phyloP scores from a whole-genome alignment of 768 basidiomycete genomes.

The Amanita pseudoporphyria region DNA sequence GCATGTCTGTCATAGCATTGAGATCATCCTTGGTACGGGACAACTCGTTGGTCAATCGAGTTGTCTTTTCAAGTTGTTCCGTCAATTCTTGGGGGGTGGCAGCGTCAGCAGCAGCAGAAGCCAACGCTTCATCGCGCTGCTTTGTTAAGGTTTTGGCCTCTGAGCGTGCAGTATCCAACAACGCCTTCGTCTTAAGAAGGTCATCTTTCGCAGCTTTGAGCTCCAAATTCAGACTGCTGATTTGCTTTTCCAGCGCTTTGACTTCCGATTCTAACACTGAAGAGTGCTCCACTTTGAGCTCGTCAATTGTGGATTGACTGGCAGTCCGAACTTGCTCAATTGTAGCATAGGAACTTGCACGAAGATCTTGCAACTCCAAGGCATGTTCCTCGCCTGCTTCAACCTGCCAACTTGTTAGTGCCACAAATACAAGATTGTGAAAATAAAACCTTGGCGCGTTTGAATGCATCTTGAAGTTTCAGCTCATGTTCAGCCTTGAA shows the following conservation, averaged over 20 bases:
- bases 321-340: constrained; percentile 61
- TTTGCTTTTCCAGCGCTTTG: constrained; percentile 50
- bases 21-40: constrained; percentile 62
- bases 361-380: constrained; percentile 62
- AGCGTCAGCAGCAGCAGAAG: constrained; percentile 35
- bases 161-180: constrained; percentile 37
- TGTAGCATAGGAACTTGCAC: constrained; percentile 52
- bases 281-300: constrained; percentile 55
- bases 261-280: constrained; percentile 49
- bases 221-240: constrained; percentile 53
- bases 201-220: constrained; percentile 83
- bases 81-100: constrained; percentile 28
- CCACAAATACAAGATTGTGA: neutral
- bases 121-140: constrained; percentile 57
- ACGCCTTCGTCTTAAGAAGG: constrained; percentile 62
- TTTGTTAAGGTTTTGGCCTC: constrained; percentile 49
- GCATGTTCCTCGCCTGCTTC: constrained; percentile 65
- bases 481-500: constrained; percentile 57
- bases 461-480: constrained; percentile 60
- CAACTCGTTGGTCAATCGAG: constrained; percentile 49
- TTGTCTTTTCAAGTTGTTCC: constrained; percentile 45
- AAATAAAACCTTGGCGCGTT: constrained; percentile 59
- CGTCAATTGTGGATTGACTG: constrained; percentile 51
- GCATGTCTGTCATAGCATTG: constrained; percentile 51
- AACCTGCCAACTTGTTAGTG: constrained; percentile 26